A percentile compares a stretch with the other conserved stretches of the same genome.
phyloP scores from a whole-genome alignment of 1,139 yeast genomes.

The Maudiozyma humilis region DNA sequence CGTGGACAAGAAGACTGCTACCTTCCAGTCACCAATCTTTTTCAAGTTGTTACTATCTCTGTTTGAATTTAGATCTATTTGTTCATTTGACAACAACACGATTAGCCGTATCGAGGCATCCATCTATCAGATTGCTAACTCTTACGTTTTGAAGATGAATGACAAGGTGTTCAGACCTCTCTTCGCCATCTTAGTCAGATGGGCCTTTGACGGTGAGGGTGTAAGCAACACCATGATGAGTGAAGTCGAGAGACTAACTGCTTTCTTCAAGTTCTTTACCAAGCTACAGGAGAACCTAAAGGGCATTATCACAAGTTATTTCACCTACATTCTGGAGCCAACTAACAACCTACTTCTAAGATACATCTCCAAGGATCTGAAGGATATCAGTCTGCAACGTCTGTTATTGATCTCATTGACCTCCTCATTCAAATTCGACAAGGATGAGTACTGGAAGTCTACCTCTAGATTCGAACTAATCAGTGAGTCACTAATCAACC shows the following conservation, averaged over 20 bases:
- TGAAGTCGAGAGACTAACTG: conserved; percentile 49
- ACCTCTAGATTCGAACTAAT: conserved; percentile 74
- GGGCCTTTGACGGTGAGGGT: conserved; percentile 87
- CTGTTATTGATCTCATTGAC: conserved; percentile 62
- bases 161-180: conserved; percentile 90
- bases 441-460: conserved; percentile 91
- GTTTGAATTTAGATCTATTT: conserved; percentile 57
- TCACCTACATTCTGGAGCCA: conserved; percentile 74
- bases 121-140: conserved; percentile 64
- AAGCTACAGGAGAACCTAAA: conserved; percentile 75
- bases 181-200: conserved; percentile 78
- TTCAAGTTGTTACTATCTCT: conserved; percentile 63
- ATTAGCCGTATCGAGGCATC: conserved; percentile 73
- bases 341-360: conserved; percentile 47
- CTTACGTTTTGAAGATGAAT: conserved; percentile 79
- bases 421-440: conserved; percentile 77
- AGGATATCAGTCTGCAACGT: conserved; percentile 52
- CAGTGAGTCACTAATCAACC: conserved; percentile 52
- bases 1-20: conserved; percentile 67
- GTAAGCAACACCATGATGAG: conserved; percentile 38
- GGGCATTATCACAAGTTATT: conserved; percentile 82
- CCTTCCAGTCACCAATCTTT: conserved; percentile 59
- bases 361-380: conserved; percentile 36
- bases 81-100: conserved; percentile 61
- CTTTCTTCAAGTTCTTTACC: conserved; percentile 82